Base-by-base conservation (phyloP, 805 yeast species). In the Cyberlindnera lachancei region DNA sequence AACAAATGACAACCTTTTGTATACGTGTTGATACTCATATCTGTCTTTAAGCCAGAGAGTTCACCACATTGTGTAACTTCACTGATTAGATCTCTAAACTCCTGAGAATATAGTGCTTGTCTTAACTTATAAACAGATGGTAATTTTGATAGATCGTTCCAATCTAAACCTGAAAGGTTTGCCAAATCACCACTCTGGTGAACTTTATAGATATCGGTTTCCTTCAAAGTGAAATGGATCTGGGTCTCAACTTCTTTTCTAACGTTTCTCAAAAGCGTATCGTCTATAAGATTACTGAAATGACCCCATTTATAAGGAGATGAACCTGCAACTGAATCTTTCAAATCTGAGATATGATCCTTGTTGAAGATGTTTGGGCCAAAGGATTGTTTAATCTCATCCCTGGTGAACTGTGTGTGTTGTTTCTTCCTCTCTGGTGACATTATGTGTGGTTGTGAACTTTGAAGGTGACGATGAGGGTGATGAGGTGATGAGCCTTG, bases 171-270 rank as follows among this genome's bases (percentile, higher is more conserved):
- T 1, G 92, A 81, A 26, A 92, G 59, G 54, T 92, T 94, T 25
- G 96, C 95, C 45, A 92, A 69, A 58, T 86, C 96, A 53, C 80
- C 99, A 60, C 74, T 83, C 64, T 79, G 96, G 61, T 60, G 77
- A 19, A 90, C 95, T 55, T 85, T 88, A 59, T 92, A 92, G 41
- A 92, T 92, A 53, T 92, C 99, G 0, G 99, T 92, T 57, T 94
- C 99, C 56, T 94, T 92, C 46, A 79, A 75, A 8, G 97, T 87
- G 64, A 94, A 92, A 27, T 84, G 92, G 40, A 92, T 79, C 49
- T 87, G 81, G 3, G 67, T 60, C 42, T 84, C 70, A 17, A 94
- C 87, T 55, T 92, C 98, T 36, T 73, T 73, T 30, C 97, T 70
- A 2, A 94, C 97, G 19, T 71, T 68, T 40, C 92, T 64, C 33